These are phyloP conservation scores for Trypanosoma avium DNA, from an alignment of 208 protist species.

Conservation along the genomic window DNA sequence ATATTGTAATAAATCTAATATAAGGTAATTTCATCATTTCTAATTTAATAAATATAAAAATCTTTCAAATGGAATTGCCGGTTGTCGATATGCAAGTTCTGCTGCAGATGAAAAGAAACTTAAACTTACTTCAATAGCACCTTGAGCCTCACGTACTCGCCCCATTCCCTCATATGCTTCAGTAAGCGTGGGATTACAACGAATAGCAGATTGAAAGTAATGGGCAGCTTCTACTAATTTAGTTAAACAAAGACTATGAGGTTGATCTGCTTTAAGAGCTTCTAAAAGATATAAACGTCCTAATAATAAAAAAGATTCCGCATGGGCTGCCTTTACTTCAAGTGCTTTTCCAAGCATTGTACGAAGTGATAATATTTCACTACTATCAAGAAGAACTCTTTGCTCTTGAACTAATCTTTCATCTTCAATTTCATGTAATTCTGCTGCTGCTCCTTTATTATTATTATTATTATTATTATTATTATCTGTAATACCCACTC, in stretches of 20 bases:
- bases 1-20: conserved; percentile 14
- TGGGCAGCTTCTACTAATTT: conserved; percentile 50
- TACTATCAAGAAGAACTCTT: conserved; percentile 10
- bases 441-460: conserved; percentile 12
- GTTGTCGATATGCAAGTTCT: conserved; percentile 42
- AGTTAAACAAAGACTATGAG: conserved; percentile 28
- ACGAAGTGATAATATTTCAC: conserved; percentile 29
- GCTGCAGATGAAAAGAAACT: conserved; percentile 65
- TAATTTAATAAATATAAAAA: conserved; percentile 57
- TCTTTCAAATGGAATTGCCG: conserved; percentile 59
- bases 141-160: conserved; percentile 59
- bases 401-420: conserved; percentile 14
- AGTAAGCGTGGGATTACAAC: conserved; percentile 25
- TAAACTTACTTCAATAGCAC: conserved; percentile 46
- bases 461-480: conserved; percentile 2
- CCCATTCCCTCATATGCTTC: conserved; percentile 65
- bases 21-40: not conserved
- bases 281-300: conserved; percentile 52
- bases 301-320: conserved; percentile 53
- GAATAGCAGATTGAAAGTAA: conserved; percentile 55
- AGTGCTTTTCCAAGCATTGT: conserved; percentile 43
- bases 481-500: not conserved
- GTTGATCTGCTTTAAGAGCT: conserved; percentile 39
- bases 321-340: conserved; percentile 43
- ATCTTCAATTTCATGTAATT: conserved; percentile 21